Percentiles rank a stretch among this genome's conserved stretches.
Evolutionary conservation across 495 filamentous ascomycete genomes (phyloP).

Genomic region (Xylaria venustula): DNA sequence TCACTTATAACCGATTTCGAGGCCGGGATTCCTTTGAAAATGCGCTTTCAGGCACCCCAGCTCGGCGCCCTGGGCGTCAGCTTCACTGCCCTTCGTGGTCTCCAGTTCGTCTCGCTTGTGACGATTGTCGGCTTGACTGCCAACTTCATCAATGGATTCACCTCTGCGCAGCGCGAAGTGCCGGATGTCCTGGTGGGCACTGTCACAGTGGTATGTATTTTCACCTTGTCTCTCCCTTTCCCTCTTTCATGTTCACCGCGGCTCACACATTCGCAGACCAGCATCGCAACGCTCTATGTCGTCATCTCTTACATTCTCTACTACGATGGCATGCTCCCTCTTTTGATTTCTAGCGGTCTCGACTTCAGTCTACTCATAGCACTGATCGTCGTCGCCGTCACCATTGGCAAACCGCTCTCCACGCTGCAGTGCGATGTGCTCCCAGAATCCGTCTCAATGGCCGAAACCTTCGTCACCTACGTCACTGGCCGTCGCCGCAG

Average conservation of each 20-base stretch:
- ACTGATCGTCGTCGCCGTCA: constrained; percentile 65
- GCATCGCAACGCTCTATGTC: constrained; percentile 74
- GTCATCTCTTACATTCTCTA: constrained; percentile 75
- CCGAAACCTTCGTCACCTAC: constrained; percentile 17
- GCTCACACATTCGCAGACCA: constrained; percentile 52
- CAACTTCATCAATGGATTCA: constrained; percentile 79
- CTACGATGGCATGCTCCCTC: constrained; percentile 70
- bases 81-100: constrained; percentile 69
- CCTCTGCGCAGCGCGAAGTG: constrained; percentile 58
- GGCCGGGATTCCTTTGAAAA: constrained; percentile 28
- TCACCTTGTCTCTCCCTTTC: background rate
- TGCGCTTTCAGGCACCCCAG: constrained; percentile 38
- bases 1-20: constrained; percentile 32
- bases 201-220: constrained; percentile 67
- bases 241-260: background rate
- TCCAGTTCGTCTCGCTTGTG: constrained; percentile 72
- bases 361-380: constrained; percentile 71
- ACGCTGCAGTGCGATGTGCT: constrained; percentile 70
- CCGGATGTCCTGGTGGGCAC: constrained; percentile 75
- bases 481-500: constrained; percentile 24
- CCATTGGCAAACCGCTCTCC: constrained; percentile 78
- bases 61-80: constrained; percentile 77
- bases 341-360: constrained; percentile 60
- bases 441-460: constrained; percentile 30
- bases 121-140: constrained; percentile 76